Percentiles rank a stretch among this genome's conserved stretches.
These are phyloP conservation scores for Aspergillus nomiae DNA, from an alignment of 2,329 filamentous ascomycete species.

Conservation along the genomic window DNA sequence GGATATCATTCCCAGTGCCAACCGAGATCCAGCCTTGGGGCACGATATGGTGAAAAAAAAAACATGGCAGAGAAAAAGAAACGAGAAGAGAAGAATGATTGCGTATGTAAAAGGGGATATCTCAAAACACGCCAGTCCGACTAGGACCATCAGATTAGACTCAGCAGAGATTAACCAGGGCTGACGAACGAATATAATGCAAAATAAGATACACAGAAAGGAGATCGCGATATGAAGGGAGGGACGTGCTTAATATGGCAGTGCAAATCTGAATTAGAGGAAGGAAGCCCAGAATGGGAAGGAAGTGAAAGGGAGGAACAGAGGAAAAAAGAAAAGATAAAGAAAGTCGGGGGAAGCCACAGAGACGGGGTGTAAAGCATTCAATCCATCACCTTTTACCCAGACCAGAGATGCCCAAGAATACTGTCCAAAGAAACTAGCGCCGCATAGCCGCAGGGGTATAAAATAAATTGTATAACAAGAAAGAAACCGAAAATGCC, in stretches of 20 bases:
- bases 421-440: constrained; percentile 15
- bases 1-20: constrained; percentile 10
- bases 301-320: not conserved
- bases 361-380: not conserved
- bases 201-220: constrained; percentile 17
- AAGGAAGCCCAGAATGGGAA: not conserved
- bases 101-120: constrained; percentile 3
- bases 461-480: constrained; percentile 14
- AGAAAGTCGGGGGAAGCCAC: not conserved
- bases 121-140: not conserved
- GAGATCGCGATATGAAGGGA: constrained; percentile 5
- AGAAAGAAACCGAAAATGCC: constrained; percentile 10
- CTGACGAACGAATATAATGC: not conserved
- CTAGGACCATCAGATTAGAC: not conserved
- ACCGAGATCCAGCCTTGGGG: constrained; percentile 16
- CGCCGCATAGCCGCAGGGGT: constrained; percentile 20
- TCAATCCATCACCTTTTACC: constrained; percentile 5
- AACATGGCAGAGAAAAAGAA: constrained; percentile 2
- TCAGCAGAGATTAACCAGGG: constrained; percentile 8
- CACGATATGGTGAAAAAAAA: not conserved
- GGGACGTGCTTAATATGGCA: constrained; percentile 7
- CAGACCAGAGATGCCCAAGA: constrained; percentile 4
- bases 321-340: not conserved
- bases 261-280: not conserved
- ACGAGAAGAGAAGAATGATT: not conserved